phyloP scores from a whole-genome alignment of 1,284 basidiomycete genomes.

The Fomitopsis pinicola region DNA sequence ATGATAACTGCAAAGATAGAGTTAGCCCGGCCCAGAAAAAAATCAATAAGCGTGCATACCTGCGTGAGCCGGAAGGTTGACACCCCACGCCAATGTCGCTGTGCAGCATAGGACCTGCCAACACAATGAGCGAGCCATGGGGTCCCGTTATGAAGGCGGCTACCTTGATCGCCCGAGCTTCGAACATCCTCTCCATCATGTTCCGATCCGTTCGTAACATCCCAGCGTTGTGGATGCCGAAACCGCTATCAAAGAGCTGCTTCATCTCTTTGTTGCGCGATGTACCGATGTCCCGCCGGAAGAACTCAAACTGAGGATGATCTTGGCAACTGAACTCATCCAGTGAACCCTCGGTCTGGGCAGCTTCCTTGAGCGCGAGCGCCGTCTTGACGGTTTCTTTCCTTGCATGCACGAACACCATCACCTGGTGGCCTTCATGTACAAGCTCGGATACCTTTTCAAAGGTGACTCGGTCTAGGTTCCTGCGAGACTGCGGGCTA shows the following conservation, averaged over 20 bases:
- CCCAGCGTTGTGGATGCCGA: slow-evolving; percentile 98
- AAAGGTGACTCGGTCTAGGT: slow-evolving; percentile 88
- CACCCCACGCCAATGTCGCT: slow-evolving; percentile 98
- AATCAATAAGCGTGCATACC: slow-evolving; percentile 40
- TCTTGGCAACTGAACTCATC: slow-evolving; percentile 81
- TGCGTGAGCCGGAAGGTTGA: slow-evolving; percentile 98
- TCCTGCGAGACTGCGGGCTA: slow-evolving; percentile 72
- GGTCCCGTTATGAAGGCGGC: background rate
- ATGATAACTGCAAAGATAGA: slow-evolving; percentile 67
- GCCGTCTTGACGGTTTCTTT: slow-evolving; percentile 98
- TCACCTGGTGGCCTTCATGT: slow-evolving; percentile 90
- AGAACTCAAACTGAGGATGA: slow-evolving; percentile 73
- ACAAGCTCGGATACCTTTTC: slow-evolving; percentile 88
- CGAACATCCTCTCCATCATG: slow-evolving; percentile 95
- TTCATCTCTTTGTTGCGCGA: slow-evolving; percentile 97
- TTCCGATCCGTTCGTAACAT: slow-evolving; percentile 96
- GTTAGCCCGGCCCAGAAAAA: background rate
- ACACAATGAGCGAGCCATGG: slow-evolving; percentile 7
- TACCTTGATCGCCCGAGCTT: slow-evolving; percentile 89
- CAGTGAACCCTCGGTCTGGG: slow-evolving; percentile 65
- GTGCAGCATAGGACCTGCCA: slow-evolving; percentile 95
- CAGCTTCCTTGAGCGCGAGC: slow-evolving; percentile 79
- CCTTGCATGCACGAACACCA: slow-evolving; percentile 99
- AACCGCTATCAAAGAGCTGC: slow-evolving; percentile 87
- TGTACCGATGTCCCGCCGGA: slow-evolving; percentile 74